phyloP scores from a whole-genome alignment of 2,329 filamentous ascomycete species.

The Ophiostoma tasmaniense region DNA sequence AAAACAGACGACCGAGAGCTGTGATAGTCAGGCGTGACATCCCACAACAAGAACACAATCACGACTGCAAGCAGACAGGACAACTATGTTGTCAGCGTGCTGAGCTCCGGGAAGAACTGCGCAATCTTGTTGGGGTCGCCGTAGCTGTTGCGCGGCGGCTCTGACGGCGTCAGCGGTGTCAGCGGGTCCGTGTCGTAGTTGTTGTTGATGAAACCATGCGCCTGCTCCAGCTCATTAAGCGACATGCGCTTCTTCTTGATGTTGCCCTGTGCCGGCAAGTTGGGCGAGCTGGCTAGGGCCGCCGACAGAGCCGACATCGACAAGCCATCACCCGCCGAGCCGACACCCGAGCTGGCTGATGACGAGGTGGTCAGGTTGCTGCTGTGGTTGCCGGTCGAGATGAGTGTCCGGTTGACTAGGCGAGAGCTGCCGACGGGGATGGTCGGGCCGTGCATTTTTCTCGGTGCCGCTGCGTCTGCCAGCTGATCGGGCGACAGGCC shows the following conservation, averaged over 20 bases:
- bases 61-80: background rate
- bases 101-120: slow-evolving; percentile 31
- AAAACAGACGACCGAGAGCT: background rate
- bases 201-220: background rate
- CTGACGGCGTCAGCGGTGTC: slow-evolving; percentile 24
- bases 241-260: slow-evolving; percentile 34
- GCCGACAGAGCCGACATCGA: background rate
- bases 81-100: slow-evolving; percentile 20
- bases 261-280: slow-evolving; percentile 28
- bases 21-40: background rate
- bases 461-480: slow-evolving; percentile 15
- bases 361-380: background rate
- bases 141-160: slow-evolving; percentile 27
- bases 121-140: slow-evolving; percentile 34
- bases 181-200: slow-evolving; percentile 18
- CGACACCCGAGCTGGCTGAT: background rate
- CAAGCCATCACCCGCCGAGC: background rate
- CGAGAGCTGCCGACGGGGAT: slow-evolving; percentile 23
- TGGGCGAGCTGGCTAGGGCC: slow-evolving; percentile 17
- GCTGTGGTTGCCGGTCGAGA: background rate
- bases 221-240: slow-evolving; percentile 25
- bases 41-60: background rate
- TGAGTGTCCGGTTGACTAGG: background rate
- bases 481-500: slow-evolving; percentile 10
- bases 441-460: slow-evolving; percentile 24